Evolutionary conservation across 805 yeast genomes (phyloP).

Genomic region (Jamesozyma hellenica): DNA sequence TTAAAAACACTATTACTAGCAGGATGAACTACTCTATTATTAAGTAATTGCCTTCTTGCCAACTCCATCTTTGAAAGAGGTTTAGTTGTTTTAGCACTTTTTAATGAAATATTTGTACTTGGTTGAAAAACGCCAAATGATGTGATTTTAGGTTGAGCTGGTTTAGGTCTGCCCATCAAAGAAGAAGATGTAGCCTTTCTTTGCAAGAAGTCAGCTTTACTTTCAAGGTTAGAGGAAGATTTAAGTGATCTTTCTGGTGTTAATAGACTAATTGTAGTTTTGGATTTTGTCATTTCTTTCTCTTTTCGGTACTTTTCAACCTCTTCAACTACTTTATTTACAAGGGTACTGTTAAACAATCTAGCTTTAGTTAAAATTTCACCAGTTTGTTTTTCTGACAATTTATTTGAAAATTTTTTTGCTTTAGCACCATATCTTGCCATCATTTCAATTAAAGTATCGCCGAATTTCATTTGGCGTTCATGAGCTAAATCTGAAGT

Average conservation of each 20-base stretch:
- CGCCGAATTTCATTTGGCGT: slow-evolving; percentile 41
- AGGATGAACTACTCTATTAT: slow-evolving; percentile 34
- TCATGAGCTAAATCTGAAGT: slow-evolving; percentile 57
- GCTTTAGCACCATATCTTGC: slow-evolving; percentile 59
- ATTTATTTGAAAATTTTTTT: slow-evolving; percentile 56
- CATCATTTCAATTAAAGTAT: slow-evolving; percentile 43
- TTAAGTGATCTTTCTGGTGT: neutral
- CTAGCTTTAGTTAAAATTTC: slow-evolving; percentile 55
- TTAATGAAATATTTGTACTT: slow-evolving; percentile 14
- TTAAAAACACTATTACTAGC: slow-evolving; percentile 43
- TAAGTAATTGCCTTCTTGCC: slow-evolving; percentile 28
- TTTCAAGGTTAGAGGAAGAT: slow-evolving; percentile 8
- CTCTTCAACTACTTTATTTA: slow-evolving; percentile 40
- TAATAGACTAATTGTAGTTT: neutral
- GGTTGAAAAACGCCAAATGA: slow-evolving; percentile 32
- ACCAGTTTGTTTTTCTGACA: slow-evolving; percentile 55
- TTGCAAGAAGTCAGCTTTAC: slow-evolving; percentile 26
- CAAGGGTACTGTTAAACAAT: slow-evolving; percentile 42
- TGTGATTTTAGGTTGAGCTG: slow-evolving; percentile 30
- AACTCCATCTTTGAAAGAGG: slow-evolving; percentile 32
- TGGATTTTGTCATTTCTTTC: slow-evolving; percentile 14
- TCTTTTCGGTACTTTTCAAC: slow-evolving; percentile 32
- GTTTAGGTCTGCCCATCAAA: slow-evolving; percentile 21
- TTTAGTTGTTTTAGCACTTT: slow-evolving; percentile 16
- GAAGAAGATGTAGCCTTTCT: slow-evolving; percentile 26